Conservation (phyloP, 306 rosid species). For the Cicer judaicum region DNA sequence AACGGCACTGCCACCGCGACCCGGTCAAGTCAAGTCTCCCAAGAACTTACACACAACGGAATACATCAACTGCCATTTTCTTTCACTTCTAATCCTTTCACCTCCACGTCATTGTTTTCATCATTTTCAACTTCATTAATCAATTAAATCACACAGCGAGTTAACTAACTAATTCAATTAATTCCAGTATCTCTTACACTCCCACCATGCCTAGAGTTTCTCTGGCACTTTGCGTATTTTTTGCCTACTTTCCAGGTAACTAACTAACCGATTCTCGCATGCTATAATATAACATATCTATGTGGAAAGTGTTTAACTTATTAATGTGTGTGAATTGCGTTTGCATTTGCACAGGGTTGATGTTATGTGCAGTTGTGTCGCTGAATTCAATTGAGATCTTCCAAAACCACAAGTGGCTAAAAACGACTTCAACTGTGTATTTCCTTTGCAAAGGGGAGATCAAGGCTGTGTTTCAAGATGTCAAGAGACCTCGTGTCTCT, state of each 20-base stretch:
- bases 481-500: constrained; percentile 53
- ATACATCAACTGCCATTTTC: constrained; percentile 4
- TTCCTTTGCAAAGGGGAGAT: constrained; percentile 73
- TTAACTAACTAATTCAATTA: too few relatives aligned
- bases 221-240: constrained; percentile 43
- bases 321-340: neutral
- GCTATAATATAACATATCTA: too few relatives aligned
- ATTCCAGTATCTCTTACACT: neutral
- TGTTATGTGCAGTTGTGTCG: constrained; percentile 64
- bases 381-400: constrained; percentile 69
- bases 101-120: neutral
- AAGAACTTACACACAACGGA: neutral
- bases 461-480: constrained; percentile 66
- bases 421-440: constrained; percentile 65
- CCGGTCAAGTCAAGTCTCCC: constrained; percentile 26
- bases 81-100: neutral
- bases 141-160: neutral
- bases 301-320: neutral
- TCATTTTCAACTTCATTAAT: neutral
- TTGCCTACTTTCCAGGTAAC: constrained; percentile 64
- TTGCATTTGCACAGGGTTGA: constrained; percentile 50
- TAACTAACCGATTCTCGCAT: constrained; percentile 8
- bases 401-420: constrained; percentile 68
- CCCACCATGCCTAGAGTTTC: constrained; percentile 48
- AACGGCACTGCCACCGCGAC: constrained; percentile 23